Conservation (phyloP, 306 rosid genomes). For the Prunus campanulata region DNA sequence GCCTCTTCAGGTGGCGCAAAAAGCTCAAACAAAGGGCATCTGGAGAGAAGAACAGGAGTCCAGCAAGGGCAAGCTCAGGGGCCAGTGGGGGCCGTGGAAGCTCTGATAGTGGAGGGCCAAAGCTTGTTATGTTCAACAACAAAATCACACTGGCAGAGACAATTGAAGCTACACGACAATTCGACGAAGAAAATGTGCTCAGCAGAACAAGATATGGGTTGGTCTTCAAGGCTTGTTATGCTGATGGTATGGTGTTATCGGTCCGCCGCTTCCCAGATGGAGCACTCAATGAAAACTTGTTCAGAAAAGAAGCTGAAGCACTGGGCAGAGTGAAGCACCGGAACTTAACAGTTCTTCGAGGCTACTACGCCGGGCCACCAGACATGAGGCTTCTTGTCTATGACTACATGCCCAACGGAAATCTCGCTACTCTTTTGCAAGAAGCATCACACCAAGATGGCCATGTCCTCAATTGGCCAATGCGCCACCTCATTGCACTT, state of each 20-base stretch:
- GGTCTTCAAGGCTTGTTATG: constrained; percentile 85
- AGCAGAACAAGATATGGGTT: constrained; percentile 77
- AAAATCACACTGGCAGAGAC: constrained; percentile 89
- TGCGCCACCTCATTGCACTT: constrained; percentile 94
- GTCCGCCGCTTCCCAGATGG: constrained; percentile 80
- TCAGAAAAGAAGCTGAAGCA: constrained; percentile 84
- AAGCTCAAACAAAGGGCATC: constrained; percentile 60
- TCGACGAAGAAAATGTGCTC: constrained; percentile 92
- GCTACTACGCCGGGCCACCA: constrained; percentile 78
- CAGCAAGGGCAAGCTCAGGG: constrained; percentile 77
- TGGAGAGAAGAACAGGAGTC: constrained; percentile 80
- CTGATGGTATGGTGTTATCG: constrained; percentile 89
- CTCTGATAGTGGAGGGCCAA: constrained; percentile 81
- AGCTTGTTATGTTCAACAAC: constrained; percentile 82
- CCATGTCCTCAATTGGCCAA: constrained; percentile 96
- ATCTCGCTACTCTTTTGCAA: constrained; percentile 94
- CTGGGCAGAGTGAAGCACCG: constrained; percentile 78
- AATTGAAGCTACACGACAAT: constrained; percentile 81
- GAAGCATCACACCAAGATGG: constrained; percentile 99
- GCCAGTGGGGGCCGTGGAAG: constrained; percentile 88
- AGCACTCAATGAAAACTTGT: constrained; percentile 67
- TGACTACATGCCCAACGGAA: constrained; percentile 98
- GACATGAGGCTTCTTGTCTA: constrained; percentile 70
- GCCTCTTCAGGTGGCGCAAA: constrained; percentile 78
- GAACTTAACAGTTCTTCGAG: constrained; percentile 87